Evolutionary conservation across 2,329 filamentous ascomycete genomes (phyloP).

Genomic region (Diaporthe citriasiana): DNA sequence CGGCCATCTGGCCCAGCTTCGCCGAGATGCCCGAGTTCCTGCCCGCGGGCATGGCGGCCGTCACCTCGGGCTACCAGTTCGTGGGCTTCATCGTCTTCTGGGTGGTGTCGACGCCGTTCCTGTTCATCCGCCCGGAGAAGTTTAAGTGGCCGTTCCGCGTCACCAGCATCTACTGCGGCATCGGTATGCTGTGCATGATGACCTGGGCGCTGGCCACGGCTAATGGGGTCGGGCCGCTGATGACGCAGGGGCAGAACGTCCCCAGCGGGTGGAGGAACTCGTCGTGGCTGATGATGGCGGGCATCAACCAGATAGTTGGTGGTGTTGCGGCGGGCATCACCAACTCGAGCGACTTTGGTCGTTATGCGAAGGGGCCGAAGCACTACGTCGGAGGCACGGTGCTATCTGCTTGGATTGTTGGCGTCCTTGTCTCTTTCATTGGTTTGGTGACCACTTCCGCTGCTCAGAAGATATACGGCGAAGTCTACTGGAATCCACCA

Average conservation of each 20-base stretch:
- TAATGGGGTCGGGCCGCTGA: slow-evolving; percentile 60
- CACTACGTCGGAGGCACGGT: slow-evolving; percentile 57
- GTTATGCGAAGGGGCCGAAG: slow-evolving; percentile 54
- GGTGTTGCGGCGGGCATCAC: slow-evolving; percentile 57
- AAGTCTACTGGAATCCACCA: slow-evolving; percentile 62
- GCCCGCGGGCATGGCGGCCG: slow-evolving; percentile 52
- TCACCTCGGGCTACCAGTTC: slow-evolving; percentile 57
- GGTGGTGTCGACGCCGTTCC: slow-evolving; percentile 62
- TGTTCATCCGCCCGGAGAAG: slow-evolving; percentile 64
- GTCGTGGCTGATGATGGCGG: slow-evolving; percentile 61
- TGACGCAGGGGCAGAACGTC: slow-evolving; percentile 54
- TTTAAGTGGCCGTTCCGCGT: slow-evolving; percentile 63
- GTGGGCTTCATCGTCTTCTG: slow-evolving; percentile 67
- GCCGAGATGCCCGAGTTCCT: slow-evolving; percentile 60
- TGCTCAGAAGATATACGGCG: slow-evolving; percentile 59
- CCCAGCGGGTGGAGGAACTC: slow-evolving; percentile 54
- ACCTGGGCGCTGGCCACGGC: slow-evolving; percentile 62
- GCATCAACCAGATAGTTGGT: slow-evolving; percentile 59
- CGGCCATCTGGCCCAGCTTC: slow-evolving; percentile 62
- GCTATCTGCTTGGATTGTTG: slow-evolving; percentile 55
- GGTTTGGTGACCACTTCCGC: slow-evolving; percentile 60
- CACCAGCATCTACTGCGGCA: slow-evolving; percentile 58
- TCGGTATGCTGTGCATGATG: slow-evolving; percentile 63
- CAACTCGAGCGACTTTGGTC: slow-evolving; percentile 60
- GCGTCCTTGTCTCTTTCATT: slow-evolving; percentile 57